Base-by-base conservation (phyloP, 1,284 basidiomycete species). In the Takashimella koratensis region DNA sequence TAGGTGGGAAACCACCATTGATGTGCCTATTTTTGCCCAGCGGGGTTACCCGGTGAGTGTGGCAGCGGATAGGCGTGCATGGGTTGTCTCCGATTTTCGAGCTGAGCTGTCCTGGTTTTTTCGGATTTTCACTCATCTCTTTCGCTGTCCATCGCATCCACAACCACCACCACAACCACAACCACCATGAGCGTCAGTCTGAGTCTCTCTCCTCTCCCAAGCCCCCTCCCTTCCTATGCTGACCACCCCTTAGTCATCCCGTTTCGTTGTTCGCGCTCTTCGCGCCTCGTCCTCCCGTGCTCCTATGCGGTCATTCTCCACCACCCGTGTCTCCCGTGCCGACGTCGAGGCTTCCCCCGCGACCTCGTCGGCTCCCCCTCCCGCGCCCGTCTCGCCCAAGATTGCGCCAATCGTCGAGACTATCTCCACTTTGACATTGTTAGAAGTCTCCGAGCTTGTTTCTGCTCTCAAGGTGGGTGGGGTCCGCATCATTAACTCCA, bases 401-500 rank as follows among this genome's bases (percentile, higher is more conserved):
- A 83, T 99, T 62, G 80, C 78, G 52, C 83, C 83, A 53, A 87
- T 99, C 65, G 96, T 98, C 23, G 91, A 98, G 74, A 86, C 91
- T 75, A 98, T 99, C 64, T 90, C 94, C 23, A 80, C 82, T 36
- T 77, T 98, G 60, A 94, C 92, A 20, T 81, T 98, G 47, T 80
- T 99, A 56, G 95, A 98, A 77, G 96, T 96, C 5, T 87, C 96
- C n/a, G 94, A 98, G 79, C 83, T 99, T 53, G 94, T 98, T 40
- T 79, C 88, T 6, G 79, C 87, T 43, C 82, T 99, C 68, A 98
- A 98, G 84, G 94, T 89, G 55, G 42, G 76, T 71, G 76, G 53
- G 16, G 45, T 25, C n/a, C n/a, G n/a, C n/a, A n/a, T n/a, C n/a
- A n/a, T n/a, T n/a, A n/a, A n/a, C n/a, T n/a, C n/a, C n/a, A n/a